Evolutionary conservation across 768 basidiomycete species (phyloP).

Genomic region (Russula foetens): DNA sequence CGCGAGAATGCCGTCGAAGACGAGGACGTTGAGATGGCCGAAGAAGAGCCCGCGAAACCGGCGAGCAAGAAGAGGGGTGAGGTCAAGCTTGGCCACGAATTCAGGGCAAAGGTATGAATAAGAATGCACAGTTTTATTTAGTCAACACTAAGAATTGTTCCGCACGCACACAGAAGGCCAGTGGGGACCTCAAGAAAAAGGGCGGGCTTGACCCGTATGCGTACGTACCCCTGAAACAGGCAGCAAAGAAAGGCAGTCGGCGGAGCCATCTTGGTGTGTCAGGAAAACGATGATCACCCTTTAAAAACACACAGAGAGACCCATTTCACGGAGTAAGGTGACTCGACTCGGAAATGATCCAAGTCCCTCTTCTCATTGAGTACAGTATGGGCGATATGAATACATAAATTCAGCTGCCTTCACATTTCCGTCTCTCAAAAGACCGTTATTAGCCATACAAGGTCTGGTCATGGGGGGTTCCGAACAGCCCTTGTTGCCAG

Average conservation of each 20-base stretch:
- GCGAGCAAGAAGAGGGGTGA: constrained; percentile 43
- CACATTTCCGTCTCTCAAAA: not conserved
- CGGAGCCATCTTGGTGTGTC: constrained; percentile 47
- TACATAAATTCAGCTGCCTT: not conserved
- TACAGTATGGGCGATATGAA: not conserved
- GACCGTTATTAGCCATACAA: constrained; percentile 40
- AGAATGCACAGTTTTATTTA: not conserved
- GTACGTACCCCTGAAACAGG: constrained; percentile 78
- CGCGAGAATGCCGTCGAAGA: constrained; percentile 55
- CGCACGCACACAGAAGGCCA: constrained; percentile 61
- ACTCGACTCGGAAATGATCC: too few relatives aligned
- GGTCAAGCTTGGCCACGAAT: constrained; percentile 71
- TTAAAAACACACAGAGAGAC: not conserved
- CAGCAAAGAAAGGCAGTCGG: constrained; percentile 55
- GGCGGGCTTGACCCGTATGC: constrained; percentile 87
- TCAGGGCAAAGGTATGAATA: constrained; percentile 82
- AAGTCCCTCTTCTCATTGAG: not conserved
- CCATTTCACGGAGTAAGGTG: not conserved
- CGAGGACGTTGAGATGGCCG: constrained; percentile 68
- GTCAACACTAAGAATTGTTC: constrained; percentile 7
- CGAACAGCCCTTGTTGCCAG: constrained; percentile 59
- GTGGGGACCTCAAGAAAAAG: constrained; percentile 80
- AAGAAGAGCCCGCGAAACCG: constrained; percentile 41
- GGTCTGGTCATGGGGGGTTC: constrained; percentile 63
- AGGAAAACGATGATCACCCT: constrained; percentile 43